These are phyloP conservation scores for Jamesozyma lodderae DNA, from an alignment of 805 yeast genomes.

Conservation along the genomic window DNA sequence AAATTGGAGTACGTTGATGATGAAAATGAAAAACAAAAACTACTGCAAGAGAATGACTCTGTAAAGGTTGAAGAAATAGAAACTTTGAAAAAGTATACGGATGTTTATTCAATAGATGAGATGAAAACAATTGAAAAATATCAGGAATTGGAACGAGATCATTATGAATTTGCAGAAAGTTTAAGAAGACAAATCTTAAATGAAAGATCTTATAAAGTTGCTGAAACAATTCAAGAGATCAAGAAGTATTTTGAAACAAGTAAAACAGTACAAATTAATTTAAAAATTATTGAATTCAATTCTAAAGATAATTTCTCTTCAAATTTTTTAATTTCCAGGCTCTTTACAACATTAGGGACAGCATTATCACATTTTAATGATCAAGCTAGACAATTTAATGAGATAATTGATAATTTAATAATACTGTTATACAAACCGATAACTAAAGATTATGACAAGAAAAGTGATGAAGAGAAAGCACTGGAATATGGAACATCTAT, in stretches of 20 bases:
- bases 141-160: constrained; percentile 40
- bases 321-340: constrained; percentile 14
- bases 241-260: constrained; percentile 10
- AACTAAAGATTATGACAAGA: constrained; percentile 13
- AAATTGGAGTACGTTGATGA: constrained; percentile 22
- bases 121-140: constrained; percentile 25
- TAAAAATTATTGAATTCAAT: constrained; percentile 12
- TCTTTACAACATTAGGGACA: constrained; percentile 14
- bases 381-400: constrained; percentile 23
- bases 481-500: constrained; percentile 72
- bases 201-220: constrained; percentile 28
- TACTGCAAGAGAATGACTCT: constrained; percentile 7
- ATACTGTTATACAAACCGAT: constrained; percentile 23
- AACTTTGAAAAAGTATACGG: constrained; percentile 11
- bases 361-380: constrained; percentile 15
- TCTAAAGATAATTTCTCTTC: constrained; percentile 15
- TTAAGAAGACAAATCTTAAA: constrained; percentile 45
- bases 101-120: constrained; percentile 23
- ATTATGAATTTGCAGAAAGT: constrained; percentile 52
- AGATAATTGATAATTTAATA: constrained; percentile 10
- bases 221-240: constrained; percentile 20
- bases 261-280: constrained; percentile 3
- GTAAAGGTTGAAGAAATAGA: not conserved
- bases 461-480: constrained; percentile 42
- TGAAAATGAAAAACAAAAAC: constrained; percentile 21